phyloP scores from a whole-genome alignment of 176 grass and related monocot species.

The Carex littledalei region DNA sequence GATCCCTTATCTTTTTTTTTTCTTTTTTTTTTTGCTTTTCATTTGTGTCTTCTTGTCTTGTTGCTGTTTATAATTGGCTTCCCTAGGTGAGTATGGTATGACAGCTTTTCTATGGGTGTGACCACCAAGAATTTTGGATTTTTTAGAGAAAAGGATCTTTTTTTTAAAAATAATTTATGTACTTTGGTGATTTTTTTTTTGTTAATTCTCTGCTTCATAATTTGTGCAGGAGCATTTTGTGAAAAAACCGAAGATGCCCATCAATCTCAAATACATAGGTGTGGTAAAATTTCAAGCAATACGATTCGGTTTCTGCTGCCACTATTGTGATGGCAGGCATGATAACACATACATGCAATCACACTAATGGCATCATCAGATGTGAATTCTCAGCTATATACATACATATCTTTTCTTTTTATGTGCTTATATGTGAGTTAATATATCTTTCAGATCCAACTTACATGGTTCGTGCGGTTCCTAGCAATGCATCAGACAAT shows the following conservation, averaged over 20 bases:
- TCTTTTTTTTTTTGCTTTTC: neutral
- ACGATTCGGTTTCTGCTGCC: neutral
- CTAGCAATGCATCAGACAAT: constrained; percentile 83
- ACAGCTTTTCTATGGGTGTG: neutral
- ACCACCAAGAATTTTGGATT: neutral
- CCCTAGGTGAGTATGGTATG: neutral
- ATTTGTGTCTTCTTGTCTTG: neutral
- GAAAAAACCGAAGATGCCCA: constrained; percentile 55
- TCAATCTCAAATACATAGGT: constrained; percentile 93
- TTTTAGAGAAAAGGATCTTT: neutral
- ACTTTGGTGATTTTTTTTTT: constrained; percentile 2
- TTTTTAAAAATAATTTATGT: neutral
- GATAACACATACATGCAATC: neutral
- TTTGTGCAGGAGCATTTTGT: constrained; percentile 66
- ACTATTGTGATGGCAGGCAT: neutral
- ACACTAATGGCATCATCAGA: neutral
- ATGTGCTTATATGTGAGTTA: neutral
- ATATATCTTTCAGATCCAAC: constrained; percentile 37
- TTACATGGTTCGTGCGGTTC: constrained; percentile 86
- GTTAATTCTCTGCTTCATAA: constrained; percentile 10
- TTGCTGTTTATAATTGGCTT: neutral
- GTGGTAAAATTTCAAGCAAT: neutral
- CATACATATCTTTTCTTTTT: neutral
- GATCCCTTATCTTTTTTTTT: neutral
- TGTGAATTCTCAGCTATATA: neutral